Percentiles rank a stretch among this genome's conserved stretches.
These are phyloP conservation scores for Candida verbasci DNA, from an alignment of 805 yeast species.

Conservation along the genomic window DNA sequence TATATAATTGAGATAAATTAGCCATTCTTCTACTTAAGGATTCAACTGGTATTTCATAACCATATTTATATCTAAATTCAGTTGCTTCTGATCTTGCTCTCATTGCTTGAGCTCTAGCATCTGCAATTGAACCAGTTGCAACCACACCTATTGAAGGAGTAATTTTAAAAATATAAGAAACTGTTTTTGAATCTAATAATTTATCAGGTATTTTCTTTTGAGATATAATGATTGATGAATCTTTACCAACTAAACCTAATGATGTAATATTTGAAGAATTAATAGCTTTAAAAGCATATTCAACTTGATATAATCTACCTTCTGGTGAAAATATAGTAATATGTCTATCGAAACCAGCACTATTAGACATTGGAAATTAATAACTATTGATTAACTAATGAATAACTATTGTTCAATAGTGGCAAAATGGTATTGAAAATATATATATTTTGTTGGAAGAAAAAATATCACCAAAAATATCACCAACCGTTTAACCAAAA, in stretches of 20 bases:
- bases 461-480: no score
- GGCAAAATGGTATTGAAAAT: conserved; percentile 1
- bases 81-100: conserved; percentile 96
- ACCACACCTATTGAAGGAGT: conserved; percentile 82
- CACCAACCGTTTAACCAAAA: no score
- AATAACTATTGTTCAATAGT: no score
- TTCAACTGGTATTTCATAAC: conserved; percentile 95
- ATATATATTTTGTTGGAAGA: neutral
- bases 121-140: conserved; percentile 94
- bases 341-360: conserved; percentile 98
- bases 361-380: conserved; percentile 30
- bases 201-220: conserved; percentile 97
- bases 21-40: conserved; percentile 93
- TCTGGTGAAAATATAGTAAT: conserved; percentile 98
- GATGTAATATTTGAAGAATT: conserved; percentile 89
- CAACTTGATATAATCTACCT: conserved; percentile 96
- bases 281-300: conserved; percentile 96
- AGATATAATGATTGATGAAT: conserved; percentile 80
- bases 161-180: conserved; percentile 79
- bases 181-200: conserved; percentile 81
- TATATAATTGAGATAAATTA: conserved; percentile 88
- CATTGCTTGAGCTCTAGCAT: conserved; percentile 83
- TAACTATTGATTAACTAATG: neutral
- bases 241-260: conserved; percentile 81
- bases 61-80: conserved; percentile 89